Evolutionary conservation across 352 stramenopile genomes (phyloP), one percentile per base, ranked within the genome.

Genomic region (Phytophthora macrochlamydospora): DNA sequence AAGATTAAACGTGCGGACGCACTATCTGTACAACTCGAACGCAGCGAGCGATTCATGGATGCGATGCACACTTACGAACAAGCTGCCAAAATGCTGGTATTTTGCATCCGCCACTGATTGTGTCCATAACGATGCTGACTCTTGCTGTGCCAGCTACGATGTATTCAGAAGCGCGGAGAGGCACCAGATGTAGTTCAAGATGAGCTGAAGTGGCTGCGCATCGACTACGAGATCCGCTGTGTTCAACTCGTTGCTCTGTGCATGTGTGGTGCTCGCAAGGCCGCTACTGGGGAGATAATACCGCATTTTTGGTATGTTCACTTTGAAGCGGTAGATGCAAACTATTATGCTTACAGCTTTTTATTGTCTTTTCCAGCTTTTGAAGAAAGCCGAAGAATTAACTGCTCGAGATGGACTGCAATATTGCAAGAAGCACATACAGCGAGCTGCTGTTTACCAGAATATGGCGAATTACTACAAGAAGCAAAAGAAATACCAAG

Each of bases 211-310:
- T 89, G 79, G 75, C 58, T 92, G 13, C 76, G 75, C 30, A 83
- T 89, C 46, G 83, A 92, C 51, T 92, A 92, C 40, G 81, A 92
- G 48, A 89, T 92, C 56, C 83, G 83, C 33, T 92, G 83, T 56
- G 83, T 89, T 4, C 81, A 90, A 46, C 71, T 92, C 24, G 81
- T 90, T n/a, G 78, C 81, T 9, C 62, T 92, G n/a, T 92, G 83
- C 59, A 69, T 92, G 53, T 71, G 78, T 57, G 81, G 83, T 30
- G 83, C 81, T 24, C 76, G 76, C 18, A 89, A 81, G 52, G 71
- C 74, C 1, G 77, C 83, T 12, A 48, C 51, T 30, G 49, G 59
- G 67, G 70, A 1, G 79, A 89, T 56, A 92, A 88, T 53, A 89
- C 83, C 5, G 63, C 83, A 2, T 90, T 89, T 59, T 49, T 92